phyloP scores from a whole-genome alignment of 768 basidiomycete species.

The Gymnopilus junonius region DNA sequence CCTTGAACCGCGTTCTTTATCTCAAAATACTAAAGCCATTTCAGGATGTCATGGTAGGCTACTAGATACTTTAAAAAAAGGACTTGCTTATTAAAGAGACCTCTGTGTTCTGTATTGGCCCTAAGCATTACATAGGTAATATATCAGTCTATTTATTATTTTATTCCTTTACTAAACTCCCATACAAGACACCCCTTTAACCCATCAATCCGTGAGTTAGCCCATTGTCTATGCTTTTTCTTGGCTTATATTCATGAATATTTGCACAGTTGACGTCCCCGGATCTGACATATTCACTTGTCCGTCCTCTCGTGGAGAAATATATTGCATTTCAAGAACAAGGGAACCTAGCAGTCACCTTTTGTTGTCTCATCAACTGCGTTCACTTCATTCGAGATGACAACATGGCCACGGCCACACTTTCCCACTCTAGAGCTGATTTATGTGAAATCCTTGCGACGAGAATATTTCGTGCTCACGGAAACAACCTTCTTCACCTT shows the following conservation, averaged over 20 bases:
- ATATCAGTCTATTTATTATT: constrained; percentile 2
- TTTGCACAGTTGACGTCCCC: constrained; percentile 69
- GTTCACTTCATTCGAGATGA: constrained; percentile 85
- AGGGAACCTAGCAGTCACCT: constrained; percentile 85
- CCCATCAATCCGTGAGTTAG: constrained; percentile 72
- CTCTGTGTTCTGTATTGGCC: not conserved
- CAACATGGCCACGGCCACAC: constrained; percentile 65
- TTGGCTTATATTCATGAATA: not conserved
- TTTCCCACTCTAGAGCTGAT: constrained; percentile 76
- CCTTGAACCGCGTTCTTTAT: not conserved
- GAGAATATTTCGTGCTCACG: constrained; percentile 73
- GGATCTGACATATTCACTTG: constrained; percentile 88
- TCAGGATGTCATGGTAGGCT: constrained; percentile 68
- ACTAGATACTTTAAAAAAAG: not conserved
- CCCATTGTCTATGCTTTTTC: not conserved
- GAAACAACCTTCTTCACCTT: constrained; percentile 68
- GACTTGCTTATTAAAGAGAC: not conserved
- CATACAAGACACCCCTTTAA: constrained; percentile 77
- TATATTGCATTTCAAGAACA: constrained; percentile 71
- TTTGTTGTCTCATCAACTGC: constrained; percentile 87
- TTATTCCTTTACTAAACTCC: constrained; percentile 1
- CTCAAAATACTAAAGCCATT: constrained; percentile 12
- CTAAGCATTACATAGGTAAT: constrained; percentile 73
- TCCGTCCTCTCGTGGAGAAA: constrained; percentile 88
- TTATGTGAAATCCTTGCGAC: constrained; percentile 93